Evolutionary conservation across 805 yeast genomes (phyloP), one percentile per base, ranked within the genome.

Genomic region (Ogataea dorogensis): DNA sequence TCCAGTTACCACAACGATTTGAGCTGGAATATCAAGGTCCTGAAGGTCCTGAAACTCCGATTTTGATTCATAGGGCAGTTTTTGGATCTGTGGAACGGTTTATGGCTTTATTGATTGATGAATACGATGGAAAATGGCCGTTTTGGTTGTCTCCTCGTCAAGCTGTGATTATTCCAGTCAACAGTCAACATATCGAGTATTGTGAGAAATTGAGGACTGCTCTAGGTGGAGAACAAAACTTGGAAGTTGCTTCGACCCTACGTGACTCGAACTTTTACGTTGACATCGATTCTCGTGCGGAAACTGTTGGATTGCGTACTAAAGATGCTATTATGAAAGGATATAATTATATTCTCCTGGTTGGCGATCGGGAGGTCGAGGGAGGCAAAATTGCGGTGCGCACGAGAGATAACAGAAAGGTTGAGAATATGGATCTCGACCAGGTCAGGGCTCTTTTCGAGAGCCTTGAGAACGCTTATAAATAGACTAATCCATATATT

Each of bases 141-240:
- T 88, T 93, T 57, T 93, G 98, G 98, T 56, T 93, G 28, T 86
- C 82, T 46, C 97, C 98, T 5, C 71, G 94, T 44, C 98, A 93
- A 58, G 93, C 91, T 0, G 70, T 84, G 24, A 70, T 93, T 2
- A 70, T 93, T 5, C 97, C 98, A 1, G 79, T 88, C 4, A 78
- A 81, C 39, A 77, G 77, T 0, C 63, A 70, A 7, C 89, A 84
- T 51, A 56, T 61, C 7, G 71, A 63, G 7, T 72, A 72, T 35
- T 84, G 94, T 3, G 46, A 66, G n/a, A 38, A 59, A 2, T 56
- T 85, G 2, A 71, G 70, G 10, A 45, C 56, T 4, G 43, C 54
- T 31, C 62, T 91, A 25, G 61, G 67, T 26, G 81, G 79, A 15
- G 77, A 73, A 15, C 40, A 50, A 7, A 61, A 61, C 15, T 50